Evolutionary conservation across 768 basidiomycete genomes (phyloP).

Genomic region (Ephemerocybe angulata): DNA sequence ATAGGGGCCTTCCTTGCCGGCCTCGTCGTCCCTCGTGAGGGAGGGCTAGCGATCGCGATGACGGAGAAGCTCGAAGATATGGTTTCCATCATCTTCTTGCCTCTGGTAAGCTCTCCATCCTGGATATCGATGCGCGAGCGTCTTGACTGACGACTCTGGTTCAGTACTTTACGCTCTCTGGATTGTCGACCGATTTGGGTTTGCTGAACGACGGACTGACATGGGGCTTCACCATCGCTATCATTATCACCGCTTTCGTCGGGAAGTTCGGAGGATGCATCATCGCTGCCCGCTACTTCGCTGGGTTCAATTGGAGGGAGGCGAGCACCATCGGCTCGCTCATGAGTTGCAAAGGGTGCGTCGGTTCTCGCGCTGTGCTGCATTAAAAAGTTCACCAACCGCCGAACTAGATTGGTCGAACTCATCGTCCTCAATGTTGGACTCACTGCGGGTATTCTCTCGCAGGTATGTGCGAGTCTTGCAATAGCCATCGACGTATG

Average conservation of each 20-base stretch:
- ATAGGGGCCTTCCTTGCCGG: constrained; percentile 80
- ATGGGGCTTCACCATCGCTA: constrained; percentile 86
- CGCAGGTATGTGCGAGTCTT: constrained; percentile 34
- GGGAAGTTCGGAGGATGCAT: constrained; percentile 91
- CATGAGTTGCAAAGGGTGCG: constrained; percentile 94
- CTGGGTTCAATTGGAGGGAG: constrained; percentile 80
- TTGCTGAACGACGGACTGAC: constrained; percentile 79
- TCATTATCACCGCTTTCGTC: constrained; percentile 70
- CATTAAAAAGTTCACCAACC: not conserved
- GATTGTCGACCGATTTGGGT: constrained; percentile 84
- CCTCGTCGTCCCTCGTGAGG: constrained; percentile 80
- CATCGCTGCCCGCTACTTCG: constrained; percentile 58
- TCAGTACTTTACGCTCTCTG: constrained; percentile 90
- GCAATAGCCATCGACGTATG: not conserved
- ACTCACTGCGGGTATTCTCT: constrained; percentile 72
- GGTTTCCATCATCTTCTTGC: constrained; percentile 85
- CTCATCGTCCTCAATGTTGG: constrained; percentile 96
- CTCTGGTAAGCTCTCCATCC: constrained; percentile 53
- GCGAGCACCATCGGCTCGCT: constrained; percentile 79
- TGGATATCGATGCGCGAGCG: constrained; percentile 6
- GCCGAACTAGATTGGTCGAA: constrained; percentile 67
- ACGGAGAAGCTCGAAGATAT: constrained; percentile 97
- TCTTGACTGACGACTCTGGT: not conserved
- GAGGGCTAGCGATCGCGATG: constrained; percentile 80
- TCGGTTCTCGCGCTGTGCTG: not conserved